Base-by-base conservation (phyloP, 176 grass and related monocot species). In the Ensete glaucum region DNA sequence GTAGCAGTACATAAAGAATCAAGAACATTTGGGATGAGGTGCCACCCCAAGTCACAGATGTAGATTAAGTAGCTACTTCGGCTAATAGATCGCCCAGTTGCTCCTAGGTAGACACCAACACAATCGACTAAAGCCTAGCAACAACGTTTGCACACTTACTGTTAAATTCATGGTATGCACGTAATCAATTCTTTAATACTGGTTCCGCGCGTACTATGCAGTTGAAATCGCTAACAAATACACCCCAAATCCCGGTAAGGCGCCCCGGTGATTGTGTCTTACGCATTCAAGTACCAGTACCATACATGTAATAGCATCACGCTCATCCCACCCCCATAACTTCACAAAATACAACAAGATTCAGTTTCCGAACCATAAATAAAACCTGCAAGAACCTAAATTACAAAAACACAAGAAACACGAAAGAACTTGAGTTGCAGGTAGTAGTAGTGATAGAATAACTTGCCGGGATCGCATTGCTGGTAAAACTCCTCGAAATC, bases 391-490 rank as follows among this genome's bases (percentile, higher is more conserved):
- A 43, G 17, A 9, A 70, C 26, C 20, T 51, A 24, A 50, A 70
- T 70, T 50, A 19, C 14, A 70, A 50, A 60, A 60, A 48, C 1
- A 50, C 29, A n/a, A 50, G 1, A 11, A 69, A 34, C 11, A 48
- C 6, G 34, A 43, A 50, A 50, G 67, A 11, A n/a, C 43, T 50
- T 13, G 48, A 14, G 9, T 65, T 26, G 15, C 58, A 20, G 17
- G 58, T 19, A 7, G 58, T 19, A 11, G 20, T 11, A 9, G 43
- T 52, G 67, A 43, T 43, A 43, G 67, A 70, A 70, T 19, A 17
- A 70, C 67, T 52, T 51, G 51, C 67, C 67, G 43, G 67, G 67
- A 70, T 70, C 67, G 67, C 67, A 70, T 70, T 70, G 67, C 17
- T 50, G 67, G 49, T 20, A 52, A 19, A 70, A 70, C 19, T 51